phyloP scores from a whole-genome alignment of 805 yeast species.

The Kregervanrija fluxuum region DNA sequence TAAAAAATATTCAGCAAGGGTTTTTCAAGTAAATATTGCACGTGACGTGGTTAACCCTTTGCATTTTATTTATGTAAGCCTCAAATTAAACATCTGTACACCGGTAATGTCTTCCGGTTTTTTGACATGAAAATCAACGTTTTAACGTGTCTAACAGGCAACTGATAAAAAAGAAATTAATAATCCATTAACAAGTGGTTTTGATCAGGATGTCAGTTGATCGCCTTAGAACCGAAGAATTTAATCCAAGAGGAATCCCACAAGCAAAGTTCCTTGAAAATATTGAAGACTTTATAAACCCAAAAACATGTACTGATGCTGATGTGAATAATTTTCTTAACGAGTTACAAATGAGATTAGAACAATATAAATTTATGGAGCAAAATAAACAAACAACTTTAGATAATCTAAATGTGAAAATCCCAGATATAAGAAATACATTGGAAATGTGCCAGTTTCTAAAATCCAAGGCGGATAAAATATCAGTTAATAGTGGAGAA shows the following conservation, averaged over 20 bases:
- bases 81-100: too few species aligned
- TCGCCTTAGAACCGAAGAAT: constrained; percentile 41
- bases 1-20: too few species aligned
- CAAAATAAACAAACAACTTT: constrained; percentile 42
- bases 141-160: background rate
- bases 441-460: constrained; percentile 63
- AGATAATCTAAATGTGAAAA: constrained; percentile 52
- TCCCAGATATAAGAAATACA: constrained; percentile 92
- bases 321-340: constrained; percentile 43
- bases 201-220: constrained; percentile 9
- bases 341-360: constrained; percentile 78
- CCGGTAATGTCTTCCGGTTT: background rate
- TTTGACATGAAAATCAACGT: background rate
- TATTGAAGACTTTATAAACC: constrained; percentile 65
- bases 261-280: constrained; percentile 89
- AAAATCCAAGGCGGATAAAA: constrained; percentile 36
- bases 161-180: background rate
- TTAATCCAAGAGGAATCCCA: constrained; percentile 93
- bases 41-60: too few species aligned
- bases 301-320: constrained; percentile 26
- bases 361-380: constrained; percentile 88
- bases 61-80: too few species aligned
- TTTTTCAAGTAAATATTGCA: too few species aligned
- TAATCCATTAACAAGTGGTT: background rate
- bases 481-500: constrained; percentile 25